Evolutionary conservation across 1,284 basidiomycete species (phyloP).

Genomic region (Cutaneotrichosporon sp.): DNA sequence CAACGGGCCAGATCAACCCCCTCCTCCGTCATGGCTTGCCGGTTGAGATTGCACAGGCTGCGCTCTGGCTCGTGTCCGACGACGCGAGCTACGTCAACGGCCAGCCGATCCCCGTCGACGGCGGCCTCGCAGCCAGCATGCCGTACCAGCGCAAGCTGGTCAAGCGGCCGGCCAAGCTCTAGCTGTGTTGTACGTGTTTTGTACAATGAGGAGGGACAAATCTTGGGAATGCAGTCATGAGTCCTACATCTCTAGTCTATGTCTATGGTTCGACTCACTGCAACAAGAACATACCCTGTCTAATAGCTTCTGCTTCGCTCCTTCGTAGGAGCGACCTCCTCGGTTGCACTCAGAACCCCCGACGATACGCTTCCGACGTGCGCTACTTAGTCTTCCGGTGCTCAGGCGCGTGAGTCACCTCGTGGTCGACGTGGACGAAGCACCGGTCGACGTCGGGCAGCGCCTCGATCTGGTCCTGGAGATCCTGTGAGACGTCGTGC

Average conservation of each 20-base stretch:
- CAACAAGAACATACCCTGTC: neutral
- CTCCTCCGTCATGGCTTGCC: slow-evolving; percentile 71
- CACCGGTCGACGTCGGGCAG: slow-evolving; percentile 87
- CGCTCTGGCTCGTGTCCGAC: slow-evolving; percentile 83
- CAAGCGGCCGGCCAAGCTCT: slow-evolving; percentile 53
- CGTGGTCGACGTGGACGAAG: slow-evolving; percentile 92
- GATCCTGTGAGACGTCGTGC: slow-evolving; percentile 84
- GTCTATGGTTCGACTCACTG: neutral
- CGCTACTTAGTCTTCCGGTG: slow-evolving; percentile 26
- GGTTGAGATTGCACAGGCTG: slow-evolving; percentile 71
- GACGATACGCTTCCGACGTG: neutral
- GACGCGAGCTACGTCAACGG: slow-evolving; percentile 92
- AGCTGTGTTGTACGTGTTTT: slow-evolving; percentile 9
- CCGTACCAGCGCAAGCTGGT: slow-evolving; percentile 58
- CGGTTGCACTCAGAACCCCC: neutral
- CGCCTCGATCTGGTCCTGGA: slow-evolving; percentile 92
- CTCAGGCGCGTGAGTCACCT: slow-evolving; percentile 67
- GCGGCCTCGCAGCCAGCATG: slow-evolving; percentile 71
- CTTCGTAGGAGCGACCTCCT: neutral
- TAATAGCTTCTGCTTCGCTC: neutral
- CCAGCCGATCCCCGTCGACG: slow-evolving; percentile 81
- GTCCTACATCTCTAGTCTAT: neutral
- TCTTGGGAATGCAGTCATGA: neutral
- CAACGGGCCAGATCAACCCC: slow-evolving; percentile 84
- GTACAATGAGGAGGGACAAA: too few species aligned